Conservation (phyloP, 2,329 filamentous ascomycete genomes). For the Exophiala viscosa region DNA sequence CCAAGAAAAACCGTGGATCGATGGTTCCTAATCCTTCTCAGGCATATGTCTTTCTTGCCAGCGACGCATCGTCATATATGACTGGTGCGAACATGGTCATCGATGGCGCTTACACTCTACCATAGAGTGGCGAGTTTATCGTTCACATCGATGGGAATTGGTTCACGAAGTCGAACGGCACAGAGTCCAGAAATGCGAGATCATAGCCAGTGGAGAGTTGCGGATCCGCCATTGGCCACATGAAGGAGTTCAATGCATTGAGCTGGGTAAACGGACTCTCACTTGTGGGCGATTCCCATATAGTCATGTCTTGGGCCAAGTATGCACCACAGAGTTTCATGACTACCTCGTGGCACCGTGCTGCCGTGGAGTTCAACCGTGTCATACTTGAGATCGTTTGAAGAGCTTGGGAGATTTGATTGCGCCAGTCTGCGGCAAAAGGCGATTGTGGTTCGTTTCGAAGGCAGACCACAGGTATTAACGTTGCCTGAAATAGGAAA, state of each 20-base stretch:
- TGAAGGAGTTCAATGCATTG: constrained; percentile 27
- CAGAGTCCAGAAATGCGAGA: neutral
- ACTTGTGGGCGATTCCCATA: constrained; percentile 17
- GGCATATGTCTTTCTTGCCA: constrained; percentile 46
- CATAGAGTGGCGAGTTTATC: neutral
- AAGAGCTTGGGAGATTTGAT: constrained; percentile 23
- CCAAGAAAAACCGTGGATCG: no score
- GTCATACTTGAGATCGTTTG: constrained; percentile 27
- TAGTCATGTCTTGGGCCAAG: constrained; percentile 10
- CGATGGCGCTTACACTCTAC: constrained; percentile 45
- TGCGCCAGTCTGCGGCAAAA: constrained; percentile 22
- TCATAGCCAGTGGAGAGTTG: neutral
- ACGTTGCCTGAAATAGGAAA: constrained; percentile 45
- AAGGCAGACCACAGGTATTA: constrained; percentile 43
- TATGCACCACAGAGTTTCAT: constrained; percentile 24
- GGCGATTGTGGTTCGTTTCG: constrained; percentile 40
- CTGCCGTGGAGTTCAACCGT: constrained; percentile 22
- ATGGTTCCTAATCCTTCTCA: neutral
- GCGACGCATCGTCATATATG: constrained; percentile 46
- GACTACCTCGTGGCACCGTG: constrained; percentile 22
- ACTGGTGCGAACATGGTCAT: constrained; percentile 46
- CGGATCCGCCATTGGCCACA: constrained; percentile 27
- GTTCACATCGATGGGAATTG: neutral
- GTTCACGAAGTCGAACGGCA: neutral
- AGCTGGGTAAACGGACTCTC: constrained; percentile 30